These are phyloP conservation scores for Solanum ossicruentum DNA, from an alignment of 257 asterid genomes.

Conservation along the genomic window DNA sequence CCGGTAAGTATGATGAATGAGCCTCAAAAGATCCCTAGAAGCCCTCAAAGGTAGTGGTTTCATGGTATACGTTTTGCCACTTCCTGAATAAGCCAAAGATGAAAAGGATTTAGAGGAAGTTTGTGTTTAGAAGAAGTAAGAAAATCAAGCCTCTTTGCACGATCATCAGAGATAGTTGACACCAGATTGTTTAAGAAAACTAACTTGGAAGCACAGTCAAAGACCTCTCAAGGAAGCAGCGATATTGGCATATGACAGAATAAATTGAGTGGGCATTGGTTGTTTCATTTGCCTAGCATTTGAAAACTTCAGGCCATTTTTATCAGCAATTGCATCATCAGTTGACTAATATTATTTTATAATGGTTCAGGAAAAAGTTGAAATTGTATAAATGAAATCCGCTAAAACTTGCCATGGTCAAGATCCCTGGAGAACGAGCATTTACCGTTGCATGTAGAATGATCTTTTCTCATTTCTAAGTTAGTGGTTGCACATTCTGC, in stretches of 20 bases:
- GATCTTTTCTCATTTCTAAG: background rate
- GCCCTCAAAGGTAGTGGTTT: slow-evolving; percentile 96
- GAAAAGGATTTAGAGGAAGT: background rate
- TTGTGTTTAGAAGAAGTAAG: background rate
- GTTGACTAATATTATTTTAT: background rate
- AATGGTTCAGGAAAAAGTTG: background rate
- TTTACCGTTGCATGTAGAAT: background rate
- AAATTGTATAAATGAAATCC: background rate
- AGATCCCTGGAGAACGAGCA: background rate
- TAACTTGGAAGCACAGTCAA: background rate
- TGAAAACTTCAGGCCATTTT: background rate
- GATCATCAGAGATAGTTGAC: background rate
- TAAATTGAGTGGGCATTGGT: background rate
- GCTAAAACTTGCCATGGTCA: background rate
- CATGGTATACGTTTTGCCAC: slow-evolving; percentile 98
- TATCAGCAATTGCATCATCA: background rate
- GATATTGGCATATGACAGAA: background rate
- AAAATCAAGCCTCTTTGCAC: background rate
- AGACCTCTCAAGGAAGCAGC: background rate
- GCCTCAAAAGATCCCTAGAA: slow-evolving; percentile 83
- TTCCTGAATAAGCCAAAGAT: slow-evolving; percentile 41
- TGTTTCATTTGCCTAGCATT: background rate
- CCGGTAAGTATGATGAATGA: slow-evolving; percentile 84
- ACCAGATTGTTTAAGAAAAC: background rate
- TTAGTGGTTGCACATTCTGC: background rate